Evolutionary conservation across 371 early-diverging fungal species (phyloP), one percentile per base, ranked within the genome.

Genomic region (Quaeritorhiza haematococci): DNA sequence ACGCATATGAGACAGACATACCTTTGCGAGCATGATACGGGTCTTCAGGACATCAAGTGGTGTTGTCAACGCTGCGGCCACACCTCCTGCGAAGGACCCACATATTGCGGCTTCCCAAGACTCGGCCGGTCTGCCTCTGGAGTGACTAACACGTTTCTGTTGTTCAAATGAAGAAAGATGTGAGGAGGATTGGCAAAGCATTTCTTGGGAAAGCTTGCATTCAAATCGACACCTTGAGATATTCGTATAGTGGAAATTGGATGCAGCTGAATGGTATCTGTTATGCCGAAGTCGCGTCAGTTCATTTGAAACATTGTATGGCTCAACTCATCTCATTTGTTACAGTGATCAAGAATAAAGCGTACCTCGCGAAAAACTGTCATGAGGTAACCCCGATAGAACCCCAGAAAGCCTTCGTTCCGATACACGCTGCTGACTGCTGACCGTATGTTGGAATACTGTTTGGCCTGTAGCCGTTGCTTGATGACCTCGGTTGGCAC

Each of bases 401-500:
- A 88, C 1, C 94, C 97, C 49, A 78, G 64, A 13, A 92, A 47
- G 3, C 94, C 94, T 48, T 93, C 91, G 19, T 75, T 69, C 1
- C 73, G 66, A 30, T 56, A 26, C 13, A 76, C 71, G 24, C 84
- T 69, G 1, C 41, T 3, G 10, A 64, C 54, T 2, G 76, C 70
- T 10, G 33, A 21, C 13, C 54, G n/a, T 3, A 78, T 58, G 10
- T 51, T 49, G 1, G 50, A 48, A 69, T 88, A 91, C 61, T 89
- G 91, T 43, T 86, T 86, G 33, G 92, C 85, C 69, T 97, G 97
- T 90, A 94, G 84, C 49, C 96, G 80, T 65, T 93, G 93, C 66
- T 97, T 97, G 57, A 94, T 83, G 32, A 94, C 90, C 67, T 97
- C 97, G 3, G 94, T 93, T 2, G 97, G 97, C 3, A 96, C 96